These are phyloP conservation scores for Backusella westeae DNA, from an alignment of 192 early-diverging fungal species.

Conservation along the genomic window DNA sequence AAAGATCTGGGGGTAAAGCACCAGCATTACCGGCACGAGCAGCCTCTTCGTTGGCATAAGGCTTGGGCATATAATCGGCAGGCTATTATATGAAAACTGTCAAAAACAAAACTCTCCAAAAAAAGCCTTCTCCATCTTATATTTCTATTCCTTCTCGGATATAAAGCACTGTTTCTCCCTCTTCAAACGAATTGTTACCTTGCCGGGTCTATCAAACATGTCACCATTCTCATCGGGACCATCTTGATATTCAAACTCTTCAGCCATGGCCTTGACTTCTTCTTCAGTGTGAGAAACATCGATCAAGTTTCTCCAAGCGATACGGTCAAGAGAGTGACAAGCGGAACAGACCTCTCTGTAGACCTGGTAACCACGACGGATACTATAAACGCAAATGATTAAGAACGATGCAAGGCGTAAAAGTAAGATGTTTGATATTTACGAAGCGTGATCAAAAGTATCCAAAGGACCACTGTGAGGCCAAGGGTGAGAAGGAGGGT, in stretches of 20 bases:
- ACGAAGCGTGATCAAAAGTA: slow-evolving; percentile 93
- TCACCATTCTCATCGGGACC: slow-evolving; percentile 91
- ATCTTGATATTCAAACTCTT: slow-evolving; percentile 88
- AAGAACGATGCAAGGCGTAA: not conserved
- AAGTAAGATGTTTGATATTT: slow-evolving; percentile 11
- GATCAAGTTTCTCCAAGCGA: slow-evolving; percentile 94
- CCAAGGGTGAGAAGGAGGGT: slow-evolving; percentile 88
- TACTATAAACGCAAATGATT: slow-evolving; percentile 47
- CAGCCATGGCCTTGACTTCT: slow-evolving; percentile 91
- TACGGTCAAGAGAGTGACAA: slow-evolving; percentile 93
- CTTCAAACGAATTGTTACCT: slow-evolving; percentile 37
- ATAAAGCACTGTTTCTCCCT: not conserved
- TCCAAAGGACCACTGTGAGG: slow-evolving; percentile 76
- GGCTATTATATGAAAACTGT: slow-evolving; percentile 39
- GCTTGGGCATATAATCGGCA: slow-evolving; percentile 84
- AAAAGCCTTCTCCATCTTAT: not conserved
- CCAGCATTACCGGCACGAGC: slow-evolving; percentile 95
- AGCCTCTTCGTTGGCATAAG: slow-evolving; percentile 97
- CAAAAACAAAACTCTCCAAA: not conserved
- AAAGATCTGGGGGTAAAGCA: slow-evolving; percentile 93
- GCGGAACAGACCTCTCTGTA: slow-evolving; percentile 98
- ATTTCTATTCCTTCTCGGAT: not conserved
- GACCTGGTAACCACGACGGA: slow-evolving; percentile 98
- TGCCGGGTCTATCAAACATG: slow-evolving; percentile 92
- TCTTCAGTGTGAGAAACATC: slow-evolving; percentile 90